These are phyloP conservation scores for Euclidium syriacum DNA, from an alignment of 345 rosid genomes.

Conservation along the genomic window DNA sequence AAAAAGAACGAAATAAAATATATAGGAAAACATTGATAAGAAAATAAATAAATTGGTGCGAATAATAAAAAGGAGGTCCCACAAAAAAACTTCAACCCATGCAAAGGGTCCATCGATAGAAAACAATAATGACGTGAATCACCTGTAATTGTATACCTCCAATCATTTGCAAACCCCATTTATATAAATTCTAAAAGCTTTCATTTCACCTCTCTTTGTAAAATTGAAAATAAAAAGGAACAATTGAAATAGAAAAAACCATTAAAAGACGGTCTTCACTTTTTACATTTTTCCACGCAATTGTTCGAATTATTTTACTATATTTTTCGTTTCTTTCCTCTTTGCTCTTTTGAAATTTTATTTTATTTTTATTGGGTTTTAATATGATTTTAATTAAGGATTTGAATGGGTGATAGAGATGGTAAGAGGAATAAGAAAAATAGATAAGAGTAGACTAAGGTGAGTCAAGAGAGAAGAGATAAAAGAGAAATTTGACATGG, in stretches of 20 bases:
- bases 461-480: too few species aligned
- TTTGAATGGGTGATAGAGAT: too few species aligned
- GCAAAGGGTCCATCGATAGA: constrained; percentile 32
- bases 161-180: constrained; percentile 31
- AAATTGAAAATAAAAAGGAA: not conserved
- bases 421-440: too few species aligned
- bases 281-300: constrained; percentile 25
- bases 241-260: not conserved
- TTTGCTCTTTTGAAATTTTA: not conserved
- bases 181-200: constrained; percentile 8
- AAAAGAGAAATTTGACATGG: too few species aligned
- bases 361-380: not conserved
- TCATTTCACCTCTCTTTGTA: not conserved
- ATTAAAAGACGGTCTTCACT: constrained; percentile 18
- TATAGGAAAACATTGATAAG: not conserved
- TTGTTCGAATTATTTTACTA: not conserved
- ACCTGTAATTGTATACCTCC: constrained; percentile 24
- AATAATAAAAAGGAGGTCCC: not conserved
- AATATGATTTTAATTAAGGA: too few species aligned
- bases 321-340: not conserved
- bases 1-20: not conserved
- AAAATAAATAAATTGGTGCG: not conserved
- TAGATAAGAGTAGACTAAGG: too few species aligned
- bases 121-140: constrained; percentile 32
- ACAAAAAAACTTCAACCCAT: constrained; percentile 11